Conservation (phyloP, 2,329 filamentous ascomycete genomes). For the Verticillium nonalfalfae region DNA sequence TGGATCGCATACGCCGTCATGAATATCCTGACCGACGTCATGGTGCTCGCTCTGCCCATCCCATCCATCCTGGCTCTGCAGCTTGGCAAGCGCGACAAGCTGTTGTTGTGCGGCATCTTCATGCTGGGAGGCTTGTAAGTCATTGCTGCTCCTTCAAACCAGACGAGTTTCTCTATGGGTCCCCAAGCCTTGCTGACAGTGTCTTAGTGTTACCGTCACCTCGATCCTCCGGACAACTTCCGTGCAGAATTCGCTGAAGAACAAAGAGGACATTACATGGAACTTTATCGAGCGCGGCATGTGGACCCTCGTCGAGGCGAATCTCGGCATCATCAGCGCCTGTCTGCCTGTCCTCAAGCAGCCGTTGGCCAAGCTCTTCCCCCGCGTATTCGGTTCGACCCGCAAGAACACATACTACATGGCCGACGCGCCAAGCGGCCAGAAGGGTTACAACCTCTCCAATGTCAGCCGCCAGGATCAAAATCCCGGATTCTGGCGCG, state of each 20-base stretch:
- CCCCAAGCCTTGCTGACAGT: background rate
- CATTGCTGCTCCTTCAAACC: no score
- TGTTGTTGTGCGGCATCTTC: constrained; percentile 26
- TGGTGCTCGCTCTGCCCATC: constrained; percentile 28
- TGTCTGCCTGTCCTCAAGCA: constrained; percentile 9
- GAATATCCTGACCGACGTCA: constrained; percentile 33
- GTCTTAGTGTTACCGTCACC: constrained; percentile 15
- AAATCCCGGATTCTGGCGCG: background rate
- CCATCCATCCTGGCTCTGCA: constrained; percentile 26
- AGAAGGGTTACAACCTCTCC: background rate
- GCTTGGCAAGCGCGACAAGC: constrained; percentile 23
- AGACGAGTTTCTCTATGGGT: background rate
- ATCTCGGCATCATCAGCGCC: constrained; percentile 9
- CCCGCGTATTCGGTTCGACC: background rate
- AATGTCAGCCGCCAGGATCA: background rate
- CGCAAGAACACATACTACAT: background rate
- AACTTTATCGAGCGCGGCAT: constrained; percentile 1
- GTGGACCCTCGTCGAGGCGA: constrained; percentile 6
- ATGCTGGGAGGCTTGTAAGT: constrained; percentile 20
- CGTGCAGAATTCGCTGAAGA: constrained; percentile 15
- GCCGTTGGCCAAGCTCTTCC: background rate
- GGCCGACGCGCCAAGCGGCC: background rate
- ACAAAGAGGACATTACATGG: constrained; percentile 10
- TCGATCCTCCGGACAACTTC: constrained; percentile 19
- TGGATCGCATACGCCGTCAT: constrained; percentile 27